phyloP scores from a whole-genome alignment of 805 yeast species.

The Lipomyces mesembrius region DNA sequence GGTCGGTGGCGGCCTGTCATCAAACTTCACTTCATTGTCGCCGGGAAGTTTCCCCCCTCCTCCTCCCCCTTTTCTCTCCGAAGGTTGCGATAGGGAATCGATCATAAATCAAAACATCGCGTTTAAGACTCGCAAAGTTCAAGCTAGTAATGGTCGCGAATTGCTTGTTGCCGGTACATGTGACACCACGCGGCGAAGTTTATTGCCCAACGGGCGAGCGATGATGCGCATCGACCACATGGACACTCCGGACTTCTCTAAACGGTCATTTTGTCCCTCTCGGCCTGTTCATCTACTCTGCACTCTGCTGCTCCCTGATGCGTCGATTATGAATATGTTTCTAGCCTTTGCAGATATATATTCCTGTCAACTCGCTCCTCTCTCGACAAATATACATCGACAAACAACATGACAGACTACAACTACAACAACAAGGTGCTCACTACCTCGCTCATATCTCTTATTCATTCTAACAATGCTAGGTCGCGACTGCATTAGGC shows the following conservation, averaged over 20 bases:
- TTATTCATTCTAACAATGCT: not conserved
- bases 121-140: not conserved
- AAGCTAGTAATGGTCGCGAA: too few species aligned
- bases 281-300: not conserved
- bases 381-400: not conserved
- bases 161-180: not conserved
- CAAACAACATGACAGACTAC: not conserved
- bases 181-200: not conserved
- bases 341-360: not conserved
- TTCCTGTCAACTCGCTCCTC: not conserved
- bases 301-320: not conserved
- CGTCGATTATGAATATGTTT: not conserved
- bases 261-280: not conserved
- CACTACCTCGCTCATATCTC: not conserved
- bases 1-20: not conserved
- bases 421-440: not conserved
- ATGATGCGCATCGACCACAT: not conserved
- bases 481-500: constrained; percentile 55
- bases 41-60: too few species aligned
- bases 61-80: not conserved
- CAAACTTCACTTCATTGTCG: not conserved
- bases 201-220: too few species aligned
- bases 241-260: not conserved
- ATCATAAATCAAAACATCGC: not conserved
- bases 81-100: not conserved